Evolutionary conservation across 1,284 basidiomycete genomes (phyloP), one percentile per base, ranked within the genome.

Genomic region (Spongiforma sp.): DNA sequence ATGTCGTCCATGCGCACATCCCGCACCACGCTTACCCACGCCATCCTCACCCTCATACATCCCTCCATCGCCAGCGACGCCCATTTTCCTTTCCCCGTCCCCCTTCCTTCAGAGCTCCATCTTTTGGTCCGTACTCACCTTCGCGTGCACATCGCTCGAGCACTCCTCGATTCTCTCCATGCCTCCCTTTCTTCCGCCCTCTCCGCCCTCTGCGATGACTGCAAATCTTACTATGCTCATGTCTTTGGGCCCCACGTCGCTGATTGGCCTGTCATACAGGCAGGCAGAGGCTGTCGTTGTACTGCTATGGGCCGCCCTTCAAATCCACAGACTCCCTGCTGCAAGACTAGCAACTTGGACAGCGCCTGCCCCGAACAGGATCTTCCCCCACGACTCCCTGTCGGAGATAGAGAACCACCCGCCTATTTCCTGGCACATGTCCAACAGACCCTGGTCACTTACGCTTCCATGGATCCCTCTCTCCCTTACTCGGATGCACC

Each of bases 81-180:
- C 61, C 71, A 41, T 59, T 63, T 73, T 37, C 67, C 75, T 60
- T 63, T 75, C 59, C 67, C 73, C 50, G 60, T 69, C 3, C 62
- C 71, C 34, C 70, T 88, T 21, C 86, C 86, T 15, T 68, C 79
- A 32, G 86, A 88, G 67, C 67, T 88, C 21, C 78, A 87, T 59
- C 77, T 85, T 17, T 66, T 71, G 54, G 68, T 79, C 63, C 75
- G 71, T 67, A 78, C 65, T 43, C 75, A 71, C 39, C 73, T 72
- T 58, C 75, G 65, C 60, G 69, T 67, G 43, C 71, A 66, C 56
- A 71, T 67, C 65, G 68, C 69, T 9, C 65, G 48, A 34, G 57
- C 68, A n/a, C 72, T 78, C 61, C 60, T 78, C 59, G 67, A 64
- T 57, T 71, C 67, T n/a, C 77, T 77, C 43, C 67, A 73, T 19